Conservation (phyloP, 2,329 filamentous ascomycete genomes). For the Chrysosporium keratinophilum region DNA sequence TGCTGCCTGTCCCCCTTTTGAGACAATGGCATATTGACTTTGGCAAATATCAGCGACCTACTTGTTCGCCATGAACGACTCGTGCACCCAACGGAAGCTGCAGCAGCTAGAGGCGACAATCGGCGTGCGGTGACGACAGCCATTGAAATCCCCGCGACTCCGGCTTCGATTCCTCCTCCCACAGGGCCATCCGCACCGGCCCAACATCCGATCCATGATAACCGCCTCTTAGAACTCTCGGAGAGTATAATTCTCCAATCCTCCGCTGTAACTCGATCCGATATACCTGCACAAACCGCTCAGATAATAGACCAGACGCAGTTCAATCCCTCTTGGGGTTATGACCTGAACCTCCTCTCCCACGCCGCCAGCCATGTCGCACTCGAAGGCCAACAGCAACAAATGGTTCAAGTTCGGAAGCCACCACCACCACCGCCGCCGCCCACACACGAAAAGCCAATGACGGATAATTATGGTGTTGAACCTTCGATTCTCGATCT, state of each 20-base stretch:
- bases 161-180: conserved; percentile 25
- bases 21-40: conserved; percentile 13
- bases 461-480: conserved; percentile 35
- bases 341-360: conserved; percentile 40
- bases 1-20: conserved; percentile 7
- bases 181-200: conserved; percentile 16
- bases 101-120: conserved; percentile 30
- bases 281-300: conserved; percentile 28
- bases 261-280: conserved; percentile 24
- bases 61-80: conserved; percentile 42
- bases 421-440: conserved; percentile 17
- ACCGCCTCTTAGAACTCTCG: conserved; percentile 38
- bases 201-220: conserved; percentile 30
- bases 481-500: conserved; percentile 39
- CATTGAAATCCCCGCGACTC: conserved; percentile 27
- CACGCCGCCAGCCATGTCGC: conserved; percentile 42
- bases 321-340: conserved; percentile 43
- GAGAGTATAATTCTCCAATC: conserved; percentile 36
- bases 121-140: conserved; percentile 22
- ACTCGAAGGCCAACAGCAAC: conserved; percentile 37
- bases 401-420: conserved; percentile 28
- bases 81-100: conserved; percentile 37
- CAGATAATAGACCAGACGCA: conserved; percentile 36
- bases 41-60: conserved; percentile 31
- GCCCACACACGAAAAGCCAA: conserved; percentile 28